A percentile compares a stretch with the other conserved stretches of the same genome.
Conservation (phyloP, 2,329 filamentous ascomycete species). For the Chaetoscypha palmicola region DNA sequence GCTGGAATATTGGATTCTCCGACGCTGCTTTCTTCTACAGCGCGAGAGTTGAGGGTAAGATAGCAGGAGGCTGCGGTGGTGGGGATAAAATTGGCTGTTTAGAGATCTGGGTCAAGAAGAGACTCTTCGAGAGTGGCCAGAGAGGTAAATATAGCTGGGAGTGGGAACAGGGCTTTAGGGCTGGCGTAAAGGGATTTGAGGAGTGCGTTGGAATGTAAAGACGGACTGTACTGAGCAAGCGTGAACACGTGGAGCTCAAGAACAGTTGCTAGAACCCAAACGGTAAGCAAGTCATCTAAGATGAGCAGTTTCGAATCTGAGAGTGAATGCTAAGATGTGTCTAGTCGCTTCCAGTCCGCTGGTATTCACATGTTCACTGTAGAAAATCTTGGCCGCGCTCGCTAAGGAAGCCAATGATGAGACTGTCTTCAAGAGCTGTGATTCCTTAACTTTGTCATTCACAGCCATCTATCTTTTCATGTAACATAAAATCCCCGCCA, state of each 20-base stretch:
- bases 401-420: too few species aligned
- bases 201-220: conserved; percentile 19
- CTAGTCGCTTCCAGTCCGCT: too few species aligned
- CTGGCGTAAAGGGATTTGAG: conserved; percentile 31
- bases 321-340: too few species aligned
- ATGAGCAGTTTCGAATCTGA: too few species aligned
- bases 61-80: conserved; percentile 28
- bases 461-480: too few species aligned
- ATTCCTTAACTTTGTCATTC: neutral
- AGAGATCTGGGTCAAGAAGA: conserved; percentile 51
- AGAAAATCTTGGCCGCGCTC: too few species aligned
- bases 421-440: neutral
- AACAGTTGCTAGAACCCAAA: too few species aligned
- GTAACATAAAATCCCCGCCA: too few species aligned
- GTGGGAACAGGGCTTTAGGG: conserved; percentile 36
- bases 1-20: conserved; percentile 49
- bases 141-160: conserved; percentile 36
- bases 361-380: too few species aligned
- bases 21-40: conserved; percentile 48
- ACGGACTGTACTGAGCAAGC: too few species aligned
- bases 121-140: conserved; percentile 44
- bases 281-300: too few species aligned
- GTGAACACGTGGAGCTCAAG: too few species aligned
- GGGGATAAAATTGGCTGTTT: conserved; percentile 49
- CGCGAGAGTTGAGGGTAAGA: conserved; percentile 31